phyloP scores from a whole-genome alignment of 495 filamentous ascomycete genomes.

The Parmelia sp. region DNA sequence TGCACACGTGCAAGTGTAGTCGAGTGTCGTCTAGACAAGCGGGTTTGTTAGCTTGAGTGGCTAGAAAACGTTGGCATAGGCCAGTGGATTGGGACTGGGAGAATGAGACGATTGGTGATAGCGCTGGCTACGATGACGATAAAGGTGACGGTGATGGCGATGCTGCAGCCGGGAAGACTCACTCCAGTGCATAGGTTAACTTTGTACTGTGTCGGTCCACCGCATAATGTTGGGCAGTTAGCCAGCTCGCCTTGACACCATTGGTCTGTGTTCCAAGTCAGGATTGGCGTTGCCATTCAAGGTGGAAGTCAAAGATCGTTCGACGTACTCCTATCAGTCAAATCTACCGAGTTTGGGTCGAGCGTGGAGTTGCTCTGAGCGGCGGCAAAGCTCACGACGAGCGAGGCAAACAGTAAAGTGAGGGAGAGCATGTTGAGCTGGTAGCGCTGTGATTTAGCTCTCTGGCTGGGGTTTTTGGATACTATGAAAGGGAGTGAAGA shows the following conservation, averaged over 20 bases:
- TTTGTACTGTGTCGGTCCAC: conserved; percentile 31
- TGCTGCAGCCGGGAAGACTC: conserved; percentile 24
- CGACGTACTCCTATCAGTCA: conserved; percentile 19
- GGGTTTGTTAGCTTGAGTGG: conserved; percentile 15
- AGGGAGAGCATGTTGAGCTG: conserved; percentile 20
- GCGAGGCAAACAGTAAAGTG: conserved; percentile 18
- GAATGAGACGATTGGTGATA: conserved; percentile 17
- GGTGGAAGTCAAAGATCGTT: no score
- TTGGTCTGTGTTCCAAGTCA: conserved; percentile 30
- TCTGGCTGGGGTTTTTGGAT: neutral
- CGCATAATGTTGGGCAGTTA: conserved; percentile 44
- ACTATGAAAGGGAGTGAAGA: neutral
- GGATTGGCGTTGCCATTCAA: neutral
- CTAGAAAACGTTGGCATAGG: neutral
- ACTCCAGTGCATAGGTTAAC: conserved; percentile 42
- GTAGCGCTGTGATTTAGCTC: neutral
- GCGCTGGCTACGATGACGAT: no score
- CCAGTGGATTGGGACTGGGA: conserved; percentile 17
- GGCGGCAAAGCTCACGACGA: conserved; percentile 22
- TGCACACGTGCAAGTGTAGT: conserved; percentile 49
- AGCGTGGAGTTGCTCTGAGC: conserved; percentile 21
- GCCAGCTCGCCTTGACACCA: conserved; percentile 45
- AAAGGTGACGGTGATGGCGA: no score
- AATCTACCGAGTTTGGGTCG: conserved; percentile 21
- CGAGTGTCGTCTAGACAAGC: conserved; percentile 40